A percentile compares a stretch with the other conserved stretches of the same genome.
These are phyloP conservation scores for Lentinula edodes DNA, from an alignment of 768 basidiomycete species.

Conservation along the genomic window DNA sequence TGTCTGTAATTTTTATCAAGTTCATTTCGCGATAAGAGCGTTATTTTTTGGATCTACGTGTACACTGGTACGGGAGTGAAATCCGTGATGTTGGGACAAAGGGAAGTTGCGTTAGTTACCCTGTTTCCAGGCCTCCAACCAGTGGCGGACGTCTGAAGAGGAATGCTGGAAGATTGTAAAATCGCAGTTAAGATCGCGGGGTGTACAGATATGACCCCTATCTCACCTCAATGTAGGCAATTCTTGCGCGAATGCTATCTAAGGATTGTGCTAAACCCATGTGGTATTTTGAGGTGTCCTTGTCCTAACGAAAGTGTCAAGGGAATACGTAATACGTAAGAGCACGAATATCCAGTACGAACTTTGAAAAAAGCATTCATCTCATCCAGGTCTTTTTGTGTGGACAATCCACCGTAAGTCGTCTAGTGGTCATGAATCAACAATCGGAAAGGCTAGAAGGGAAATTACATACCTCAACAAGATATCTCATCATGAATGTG, in stretches of 20 bases:
- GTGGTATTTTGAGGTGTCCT: constrained; percentile 4
- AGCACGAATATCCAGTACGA: not conserved
- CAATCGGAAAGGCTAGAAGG: not conserved
- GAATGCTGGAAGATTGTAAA: constrained; percentile 1
- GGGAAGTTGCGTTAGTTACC: not conserved
- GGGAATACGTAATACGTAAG: too few species aligned
- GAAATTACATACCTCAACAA: constrained; percentile 4
- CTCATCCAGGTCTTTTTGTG: constrained; percentile 8
- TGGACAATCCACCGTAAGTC: constrained; percentile 4
- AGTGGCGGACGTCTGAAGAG: not conserved
- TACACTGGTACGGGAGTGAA: not conserved
- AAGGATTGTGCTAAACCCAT: constrained; percentile 1
- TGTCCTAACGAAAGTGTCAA: not conserved
- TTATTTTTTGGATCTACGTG: not conserved
- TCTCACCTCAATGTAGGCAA: constrained; percentile 6
- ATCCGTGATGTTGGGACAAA: not conserved
- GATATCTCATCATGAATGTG: constrained; percentile 8
- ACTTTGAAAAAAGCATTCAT: constrained; percentile 9
- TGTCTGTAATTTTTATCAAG: not conserved
- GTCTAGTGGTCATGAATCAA: not conserved
- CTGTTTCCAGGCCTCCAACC: constrained; percentile 3
- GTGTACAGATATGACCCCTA: not conserved
- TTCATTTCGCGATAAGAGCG: not conserved
- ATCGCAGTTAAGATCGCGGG: not conserved
- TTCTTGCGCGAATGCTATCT: constrained; percentile 6